phyloP scores from a whole-genome alignment of 1,284 basidiomycete species.

The Tausonia pullulans region DNA sequence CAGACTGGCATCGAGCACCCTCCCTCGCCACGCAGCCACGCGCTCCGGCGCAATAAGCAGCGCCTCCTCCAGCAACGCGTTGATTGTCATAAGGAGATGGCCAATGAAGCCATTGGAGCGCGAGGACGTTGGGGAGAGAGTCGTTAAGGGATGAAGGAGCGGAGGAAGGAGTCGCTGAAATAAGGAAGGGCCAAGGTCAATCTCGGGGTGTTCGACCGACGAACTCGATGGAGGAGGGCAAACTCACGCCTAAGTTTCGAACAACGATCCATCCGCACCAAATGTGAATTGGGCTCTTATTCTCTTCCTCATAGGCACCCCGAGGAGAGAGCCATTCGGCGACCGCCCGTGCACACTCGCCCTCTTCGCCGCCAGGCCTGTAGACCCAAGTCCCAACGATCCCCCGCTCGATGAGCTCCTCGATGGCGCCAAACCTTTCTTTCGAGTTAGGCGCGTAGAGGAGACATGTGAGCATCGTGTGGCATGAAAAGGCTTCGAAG shows the following conservation, averaged over 20 bases:
- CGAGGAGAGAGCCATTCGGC: background rate
- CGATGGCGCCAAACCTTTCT: background rate
- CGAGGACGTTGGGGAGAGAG: conserved; percentile 1
- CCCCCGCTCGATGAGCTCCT: conserved; percentile 1
- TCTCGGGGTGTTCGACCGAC: background rate
- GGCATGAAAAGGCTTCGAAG: background rate
- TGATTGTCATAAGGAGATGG: background rate
- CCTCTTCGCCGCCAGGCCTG: background rate
- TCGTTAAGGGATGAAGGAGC: conserved; percentile 1
- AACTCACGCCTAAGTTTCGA: background rate
- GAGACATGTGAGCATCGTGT: background rate
- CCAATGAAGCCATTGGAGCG: background rate
- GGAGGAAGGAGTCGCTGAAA: too few relatives aligned
- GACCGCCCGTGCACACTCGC: background rate
- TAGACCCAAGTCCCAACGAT: conserved; percentile 6
- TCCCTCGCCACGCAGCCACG: conserved; percentile 29
- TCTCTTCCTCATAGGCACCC: background rate
- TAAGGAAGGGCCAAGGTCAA: too few relatives aligned
- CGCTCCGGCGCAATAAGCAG: conserved; percentile 26
- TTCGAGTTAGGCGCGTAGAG: background rate
- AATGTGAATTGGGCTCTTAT: background rate
- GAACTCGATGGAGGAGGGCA: background rate
- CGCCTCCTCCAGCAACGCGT: conserved; percentile 28
- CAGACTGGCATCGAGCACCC: conserved; percentile 25
- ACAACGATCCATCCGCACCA: background rate